Conservation (phyloP, 306 rosid species). For the Medicago arabica region DNA sequence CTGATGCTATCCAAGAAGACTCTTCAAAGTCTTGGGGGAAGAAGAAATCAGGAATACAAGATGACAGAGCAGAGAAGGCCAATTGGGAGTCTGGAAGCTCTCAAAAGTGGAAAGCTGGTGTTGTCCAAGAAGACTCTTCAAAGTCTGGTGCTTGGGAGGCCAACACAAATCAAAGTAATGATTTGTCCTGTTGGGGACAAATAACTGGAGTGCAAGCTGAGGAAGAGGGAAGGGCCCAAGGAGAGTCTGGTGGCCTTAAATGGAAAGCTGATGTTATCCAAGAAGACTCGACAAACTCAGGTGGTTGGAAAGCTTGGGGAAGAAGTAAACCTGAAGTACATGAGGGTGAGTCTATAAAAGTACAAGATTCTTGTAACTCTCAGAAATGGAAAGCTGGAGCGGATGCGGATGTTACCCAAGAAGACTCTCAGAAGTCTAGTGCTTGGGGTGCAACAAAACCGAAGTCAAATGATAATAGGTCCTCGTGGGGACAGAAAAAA, state of each 20-base stretch:
- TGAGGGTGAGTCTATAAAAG: conserved; percentile 31
- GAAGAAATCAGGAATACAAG: background rate
- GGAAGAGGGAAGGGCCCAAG: background rate
- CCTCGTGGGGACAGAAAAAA: conserved; percentile 18
- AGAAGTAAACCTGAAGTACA: conserved; percentile 26
- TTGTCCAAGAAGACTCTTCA: conserved; percentile 26
- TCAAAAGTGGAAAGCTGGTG: conserved; percentile 19
- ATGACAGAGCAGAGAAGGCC: background rate
- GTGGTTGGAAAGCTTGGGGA: conserved; percentile 28
- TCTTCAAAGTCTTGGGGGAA: conserved; percentile 21
- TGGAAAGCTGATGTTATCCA: background rate
- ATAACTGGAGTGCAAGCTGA: too few species aligned
- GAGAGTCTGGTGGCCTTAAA: conserved; percentile 13
- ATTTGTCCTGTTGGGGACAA: background rate
- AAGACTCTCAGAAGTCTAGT: conserved; percentile 31
- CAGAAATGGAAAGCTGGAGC: conserved; percentile 18
- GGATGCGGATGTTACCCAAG: conserved; percentile 28
- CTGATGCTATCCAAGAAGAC: conserved; percentile 31
- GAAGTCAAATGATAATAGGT: conserved; percentile 27
- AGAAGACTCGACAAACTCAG: background rate
- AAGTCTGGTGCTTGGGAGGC: conserved; percentile 15
- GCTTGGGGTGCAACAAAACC: conserved; percentile 40
- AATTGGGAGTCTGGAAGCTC: conserved; percentile 18
- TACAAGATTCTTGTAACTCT: conserved; percentile 35
- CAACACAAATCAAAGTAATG: conserved; percentile 6